Evolutionary conservation across 1,139 yeast species (phyloP), one percentile per base, ranked within the genome.

Genomic region (Debaryomyces sp.): DNA sequence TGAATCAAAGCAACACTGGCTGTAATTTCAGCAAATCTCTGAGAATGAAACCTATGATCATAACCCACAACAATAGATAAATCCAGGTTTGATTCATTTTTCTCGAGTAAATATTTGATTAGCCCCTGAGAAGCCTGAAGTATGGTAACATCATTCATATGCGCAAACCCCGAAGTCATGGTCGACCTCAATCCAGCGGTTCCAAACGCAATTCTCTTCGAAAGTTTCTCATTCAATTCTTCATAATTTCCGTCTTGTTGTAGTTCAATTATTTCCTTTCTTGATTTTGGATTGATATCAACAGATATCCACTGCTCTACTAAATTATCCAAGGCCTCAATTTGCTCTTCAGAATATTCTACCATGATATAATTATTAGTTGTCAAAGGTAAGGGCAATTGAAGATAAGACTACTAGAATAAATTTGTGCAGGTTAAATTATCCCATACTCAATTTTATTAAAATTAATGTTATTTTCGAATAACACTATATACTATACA

Each of bases 51-150:
- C 39, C 99, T 75, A 65, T 94, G 98, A 63, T 94, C 99, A 68
- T 91, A 92, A 1, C 98, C 98, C 40, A 94, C 73, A 0, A 91
- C 97, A 18, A 90, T 78, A 3, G 81, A 68, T 2, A 59, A 50
- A 3, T 54, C 59, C 17, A 36, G 45, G 6, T 29, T 35, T 6
- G 38, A 44, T 2, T 47, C 44, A 4, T 50, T 50, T 18, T 50
- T 46, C 13, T 55, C 52, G 32, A 57, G 41, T 23, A 88, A 70
- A 63, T 88, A 89, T 47, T 70, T 70, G 0, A 96, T 88, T 29
- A 94, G 73, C 0, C 98, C 99, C 61, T 92, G 98, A 0, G 97
- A 85, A 0, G 98, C 95, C 67, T 92, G 98, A 39, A 89, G 63
- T 1, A 94, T 88, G 0, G 97, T 91, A 10, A 94, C 86, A 54